Evolutionary conservation across 495 filamentous ascomycete species (phyloP).

Genomic region (Aspergillus affinis): DNA sequence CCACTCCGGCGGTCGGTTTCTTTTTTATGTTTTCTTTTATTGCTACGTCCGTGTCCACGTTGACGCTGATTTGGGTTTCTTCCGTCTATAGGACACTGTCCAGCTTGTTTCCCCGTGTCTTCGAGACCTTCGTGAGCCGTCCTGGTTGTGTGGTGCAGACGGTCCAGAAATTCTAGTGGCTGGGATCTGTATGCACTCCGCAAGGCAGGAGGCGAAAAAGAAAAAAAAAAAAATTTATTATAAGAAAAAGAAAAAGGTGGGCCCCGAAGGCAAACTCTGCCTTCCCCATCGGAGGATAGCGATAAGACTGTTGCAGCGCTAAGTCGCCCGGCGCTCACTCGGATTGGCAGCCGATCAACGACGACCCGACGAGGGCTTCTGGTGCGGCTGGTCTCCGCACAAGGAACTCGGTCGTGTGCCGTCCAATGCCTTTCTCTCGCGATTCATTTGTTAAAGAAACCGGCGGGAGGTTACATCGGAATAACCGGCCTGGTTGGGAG

Average conservation of each 20-base stretch:
- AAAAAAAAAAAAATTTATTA: not conserved
- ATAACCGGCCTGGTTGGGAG: not conserved
- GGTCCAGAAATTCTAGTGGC: too few species aligned
- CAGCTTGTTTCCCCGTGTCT: not conserved
- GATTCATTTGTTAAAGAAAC: too few species aligned
- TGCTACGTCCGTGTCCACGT: too few species aligned
- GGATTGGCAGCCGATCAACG: conserved; percentile 3
- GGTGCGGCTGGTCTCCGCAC: conserved; percentile 1
- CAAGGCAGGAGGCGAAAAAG: not conserved
- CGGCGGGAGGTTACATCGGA: not conserved
- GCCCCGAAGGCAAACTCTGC: not conserved
- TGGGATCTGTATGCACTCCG: not conserved
- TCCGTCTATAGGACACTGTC: too few species aligned
- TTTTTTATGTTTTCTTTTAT: conserved; percentile 4
- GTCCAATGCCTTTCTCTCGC: too few species aligned
- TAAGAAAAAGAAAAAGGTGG: too few species aligned
- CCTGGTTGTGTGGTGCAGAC: too few species aligned
- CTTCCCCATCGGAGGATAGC: conserved; percentile 5
- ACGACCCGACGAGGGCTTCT: too few species aligned
- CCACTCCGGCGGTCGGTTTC: not conserved
- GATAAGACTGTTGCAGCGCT: conserved; percentile 25
- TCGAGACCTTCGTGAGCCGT: too few species aligned
- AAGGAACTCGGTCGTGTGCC: conserved; percentile 3
- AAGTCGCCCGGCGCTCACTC: not conserved
- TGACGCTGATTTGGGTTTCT: too few species aligned